Evolutionary conservation across 345 rosid species (phyloP).

Genomic region (Arabis alpina): DNA sequence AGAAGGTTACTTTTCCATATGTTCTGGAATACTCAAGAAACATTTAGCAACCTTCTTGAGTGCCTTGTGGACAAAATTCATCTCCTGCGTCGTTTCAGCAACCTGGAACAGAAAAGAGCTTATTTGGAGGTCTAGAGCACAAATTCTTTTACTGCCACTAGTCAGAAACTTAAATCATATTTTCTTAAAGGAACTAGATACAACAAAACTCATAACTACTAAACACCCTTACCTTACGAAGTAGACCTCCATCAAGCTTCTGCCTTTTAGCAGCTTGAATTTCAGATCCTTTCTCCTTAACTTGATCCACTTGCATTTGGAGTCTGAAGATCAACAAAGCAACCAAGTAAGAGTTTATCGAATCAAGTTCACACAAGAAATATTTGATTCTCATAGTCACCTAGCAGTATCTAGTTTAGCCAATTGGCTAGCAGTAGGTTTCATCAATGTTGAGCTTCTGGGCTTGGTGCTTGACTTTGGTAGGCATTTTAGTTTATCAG

Average conservation of each 20-base stretch:
- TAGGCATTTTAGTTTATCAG: slow-evolving; percentile 48
- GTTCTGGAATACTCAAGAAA: slow-evolving; percentile 7
- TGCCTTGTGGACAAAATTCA: slow-evolving; percentile 74
- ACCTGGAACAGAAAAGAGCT: slow-evolving; percentile 51
- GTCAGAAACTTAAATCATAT: background rate
- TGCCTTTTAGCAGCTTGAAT: slow-evolving; percentile 92
- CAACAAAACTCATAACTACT: background rate
- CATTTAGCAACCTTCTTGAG: slow-evolving; percentile 63
- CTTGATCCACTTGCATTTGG: slow-evolving; percentile 39
- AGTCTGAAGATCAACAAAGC: slow-evolving; percentile 33
- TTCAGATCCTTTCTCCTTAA: slow-evolving; percentile 60
- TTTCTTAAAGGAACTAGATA: background rate
- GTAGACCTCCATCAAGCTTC: slow-evolving; percentile 89
- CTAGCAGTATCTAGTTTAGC: slow-evolving; percentile 80
- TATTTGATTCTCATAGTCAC: slow-evolving; percentile 43
- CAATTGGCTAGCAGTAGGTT: slow-evolving; percentile 84
- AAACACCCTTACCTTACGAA: slow-evolving; percentile 59
- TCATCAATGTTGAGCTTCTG: slow-evolving; percentile 91
- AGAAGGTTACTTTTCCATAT: background rate
- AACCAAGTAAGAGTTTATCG: background rate
- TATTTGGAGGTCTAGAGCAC: slow-evolving; percentile 4
- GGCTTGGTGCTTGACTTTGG: slow-evolving; percentile 51
- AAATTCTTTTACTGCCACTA: background rate
- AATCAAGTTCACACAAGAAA: background rate
- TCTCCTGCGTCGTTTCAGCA: slow-evolving; percentile 60